These are phyloP conservation scores for Trichoderma sp. DNA, from an alignment of 2,329 filamentous ascomycete species.

Conservation along the genomic window DNA sequence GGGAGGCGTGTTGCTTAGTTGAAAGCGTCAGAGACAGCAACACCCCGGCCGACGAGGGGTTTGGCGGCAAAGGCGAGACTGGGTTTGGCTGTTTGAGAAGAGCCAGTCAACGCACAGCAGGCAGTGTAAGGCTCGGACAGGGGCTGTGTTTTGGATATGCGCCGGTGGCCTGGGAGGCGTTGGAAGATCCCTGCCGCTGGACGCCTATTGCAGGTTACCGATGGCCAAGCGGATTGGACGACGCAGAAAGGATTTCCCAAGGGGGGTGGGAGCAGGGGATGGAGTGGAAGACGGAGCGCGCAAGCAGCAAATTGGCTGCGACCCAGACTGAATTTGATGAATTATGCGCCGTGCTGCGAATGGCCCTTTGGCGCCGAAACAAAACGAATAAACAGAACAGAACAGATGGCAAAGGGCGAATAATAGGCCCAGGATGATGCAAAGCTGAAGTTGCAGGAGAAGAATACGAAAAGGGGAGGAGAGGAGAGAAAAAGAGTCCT, in stretches of 20 bases:
- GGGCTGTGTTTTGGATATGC: conserved; percentile 31
- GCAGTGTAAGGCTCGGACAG: conserved; percentile 26
- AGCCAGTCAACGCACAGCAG: conserved; percentile 22
- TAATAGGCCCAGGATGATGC: background rate
- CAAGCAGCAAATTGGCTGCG: conserved; percentile 18
- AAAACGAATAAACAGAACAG: background rate
- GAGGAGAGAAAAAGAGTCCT: background rate
- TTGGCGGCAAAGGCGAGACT: conserved; percentile 31
- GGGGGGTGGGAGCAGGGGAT: conserved; percentile 24
- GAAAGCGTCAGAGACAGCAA: conserved; percentile 23
- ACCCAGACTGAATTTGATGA: conserved; percentile 6
- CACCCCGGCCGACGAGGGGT: conserved; percentile 25
- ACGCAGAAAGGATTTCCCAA: conserved; percentile 20
- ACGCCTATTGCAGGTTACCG: conserved; percentile 20
- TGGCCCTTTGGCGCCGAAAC: conserved; percentile 18
- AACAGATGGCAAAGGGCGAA: background rate
- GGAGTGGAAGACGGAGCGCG: conserved; percentile 24
- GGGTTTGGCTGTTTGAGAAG: conserved; percentile 25
- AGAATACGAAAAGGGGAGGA: background rate
- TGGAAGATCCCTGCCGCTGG: conserved; percentile 25
- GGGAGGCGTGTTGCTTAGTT: conserved; percentile 18
- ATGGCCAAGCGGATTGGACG: conserved; percentile 23
- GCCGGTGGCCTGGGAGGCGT: conserved; percentile 30
- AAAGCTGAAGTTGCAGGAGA: background rate
- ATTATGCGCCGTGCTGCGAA: conserved; percentile 11